Conservation (phyloP, 805 yeast genomes). For the Naumovozyma castellii region DNA sequence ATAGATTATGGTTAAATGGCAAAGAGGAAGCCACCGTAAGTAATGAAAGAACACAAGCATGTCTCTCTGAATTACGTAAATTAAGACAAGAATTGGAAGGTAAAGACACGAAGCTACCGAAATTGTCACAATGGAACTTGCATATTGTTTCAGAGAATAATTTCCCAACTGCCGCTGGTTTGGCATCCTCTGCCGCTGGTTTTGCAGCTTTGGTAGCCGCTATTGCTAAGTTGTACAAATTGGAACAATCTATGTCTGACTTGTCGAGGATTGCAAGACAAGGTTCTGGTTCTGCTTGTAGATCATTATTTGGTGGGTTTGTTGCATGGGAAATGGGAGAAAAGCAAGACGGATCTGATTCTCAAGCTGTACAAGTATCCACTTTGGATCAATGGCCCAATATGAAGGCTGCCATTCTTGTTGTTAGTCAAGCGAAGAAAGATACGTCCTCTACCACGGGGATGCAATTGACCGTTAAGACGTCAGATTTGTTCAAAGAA, state of each 20-base stretch:
- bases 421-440: constrained; percentile 86
- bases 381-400: constrained; percentile 81
- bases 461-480: constrained; percentile 89
- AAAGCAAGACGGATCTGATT: constrained; percentile 70
- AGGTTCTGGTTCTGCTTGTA: constrained; percentile 97
- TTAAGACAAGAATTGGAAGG: constrained; percentile 56
- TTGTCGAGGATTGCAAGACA: constrained; percentile 90
- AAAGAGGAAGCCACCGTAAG: constrained; percentile 53
- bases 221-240: constrained; percentile 73
- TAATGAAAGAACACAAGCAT: constrained; percentile 55
- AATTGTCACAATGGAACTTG: constrained; percentile 53
- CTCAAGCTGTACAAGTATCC: constrained; percentile 88
- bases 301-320: constrained; percentile 93
- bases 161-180: constrained; percentile 98
- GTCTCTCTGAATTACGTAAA: constrained; percentile 63
- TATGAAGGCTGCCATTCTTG: constrained; percentile 85
- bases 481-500: constrained; percentile 76
- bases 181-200: constrained; percentile 97
- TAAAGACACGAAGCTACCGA: constrained; percentile 43
- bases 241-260: constrained; percentile 79
- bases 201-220: constrained; percentile 91
- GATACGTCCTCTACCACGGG: constrained; percentile 93
- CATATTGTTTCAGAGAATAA: constrained; percentile 89
- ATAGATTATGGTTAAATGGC: constrained; percentile 83
- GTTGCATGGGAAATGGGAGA: constrained; percentile 99